phyloP scores from a whole-genome alignment of 345 rosid species.

The Eucalyptus cloeziana region DNA sequence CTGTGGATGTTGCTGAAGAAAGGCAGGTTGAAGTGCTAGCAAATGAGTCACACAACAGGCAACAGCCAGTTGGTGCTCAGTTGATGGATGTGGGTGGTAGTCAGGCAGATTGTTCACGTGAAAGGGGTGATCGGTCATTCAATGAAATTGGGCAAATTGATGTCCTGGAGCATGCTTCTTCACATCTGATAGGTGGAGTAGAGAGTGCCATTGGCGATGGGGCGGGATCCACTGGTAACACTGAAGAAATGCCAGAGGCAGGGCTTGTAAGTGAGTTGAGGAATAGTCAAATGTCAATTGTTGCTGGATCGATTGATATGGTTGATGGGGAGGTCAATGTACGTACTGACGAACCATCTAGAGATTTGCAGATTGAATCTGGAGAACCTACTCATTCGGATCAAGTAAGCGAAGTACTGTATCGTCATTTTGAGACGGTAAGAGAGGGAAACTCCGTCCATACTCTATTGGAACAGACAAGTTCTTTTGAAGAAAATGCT shows the following conservation, averaged over 20 bases:
- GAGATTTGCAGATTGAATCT: neutral
- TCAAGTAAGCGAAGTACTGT: neutral
- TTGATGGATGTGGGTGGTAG: neutral
- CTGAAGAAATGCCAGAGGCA: constrained; percentile 32
- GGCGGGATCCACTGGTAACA: neutral
- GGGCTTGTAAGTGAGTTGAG: constrained; percentile 26
- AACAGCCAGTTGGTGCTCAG: neutral
- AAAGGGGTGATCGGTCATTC: neutral
- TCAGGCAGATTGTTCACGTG: neutral
- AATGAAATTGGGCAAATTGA: neutral
- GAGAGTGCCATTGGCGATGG: neutral
- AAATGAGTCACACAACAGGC: neutral
- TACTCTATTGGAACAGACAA: constrained; percentile 1
- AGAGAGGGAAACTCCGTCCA: constrained; percentile 7
- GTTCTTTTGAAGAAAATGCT: constrained; percentile 12
- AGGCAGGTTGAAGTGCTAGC: neutral
- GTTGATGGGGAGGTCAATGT: constrained; percentile 16
- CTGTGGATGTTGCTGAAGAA: neutral
- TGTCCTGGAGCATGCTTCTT: neutral
- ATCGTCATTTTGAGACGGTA: constrained; percentile 12
- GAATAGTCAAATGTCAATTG: constrained; percentile 12
- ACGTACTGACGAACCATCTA: constrained; percentile 1
- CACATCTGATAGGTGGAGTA: neutral
- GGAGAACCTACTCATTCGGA: neutral
- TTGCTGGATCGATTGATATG: neutral